Percentiles rank a stretch among this genome's conserved stretches.
Evolutionary conservation across 306 rosid species (phyloP).

Genomic region (Dalbergia cochinchinensis): DNA sequence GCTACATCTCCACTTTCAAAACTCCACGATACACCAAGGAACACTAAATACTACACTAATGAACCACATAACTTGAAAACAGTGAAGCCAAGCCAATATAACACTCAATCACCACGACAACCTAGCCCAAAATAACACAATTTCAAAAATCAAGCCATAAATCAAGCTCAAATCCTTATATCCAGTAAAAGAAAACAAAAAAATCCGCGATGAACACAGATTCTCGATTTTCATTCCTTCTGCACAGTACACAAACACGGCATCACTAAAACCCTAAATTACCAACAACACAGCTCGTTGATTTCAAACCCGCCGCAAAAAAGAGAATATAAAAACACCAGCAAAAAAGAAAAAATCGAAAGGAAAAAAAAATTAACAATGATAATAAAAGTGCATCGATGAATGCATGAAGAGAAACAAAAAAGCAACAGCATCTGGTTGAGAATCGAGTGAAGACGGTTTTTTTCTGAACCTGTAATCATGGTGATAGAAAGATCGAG

Average conservation of each 20-base stretch:
- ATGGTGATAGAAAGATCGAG: conserved; percentile 61
- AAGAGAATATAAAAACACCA: neutral
- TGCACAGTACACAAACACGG: conserved; percentile 8
- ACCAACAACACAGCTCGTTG: conserved; percentile 39
- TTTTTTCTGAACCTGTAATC: conserved; percentile 68
- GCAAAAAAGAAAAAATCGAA: neutral
- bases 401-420: conserved; percentile 11
- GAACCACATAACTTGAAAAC: neutral
- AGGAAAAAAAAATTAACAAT: neutral
- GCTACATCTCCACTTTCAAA: conserved; percentile 39
- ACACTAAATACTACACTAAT: neutral
- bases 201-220: neutral
- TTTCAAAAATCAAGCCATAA: conserved; percentile 19
- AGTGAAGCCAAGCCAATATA: neutral
- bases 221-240: neutral
- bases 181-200: conserved; percentile 23
- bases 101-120: conserved; percentile 22
- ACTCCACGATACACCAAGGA: conserved; percentile 12
- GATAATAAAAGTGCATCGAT: neutral
- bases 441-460: conserved; percentile 43
- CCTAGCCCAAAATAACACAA: conserved; percentile 6
- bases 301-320: conserved; percentile 33
- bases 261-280: conserved; percentile 38
- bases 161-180: conserved; percentile 35
- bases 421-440: neutral